Percentiles rank a stretch among this genome's conserved stretches.
Evolutionary conservation across 768 basidiomycete species (phyloP).

Genomic region (Cystofilobasidium macerans): DNA sequence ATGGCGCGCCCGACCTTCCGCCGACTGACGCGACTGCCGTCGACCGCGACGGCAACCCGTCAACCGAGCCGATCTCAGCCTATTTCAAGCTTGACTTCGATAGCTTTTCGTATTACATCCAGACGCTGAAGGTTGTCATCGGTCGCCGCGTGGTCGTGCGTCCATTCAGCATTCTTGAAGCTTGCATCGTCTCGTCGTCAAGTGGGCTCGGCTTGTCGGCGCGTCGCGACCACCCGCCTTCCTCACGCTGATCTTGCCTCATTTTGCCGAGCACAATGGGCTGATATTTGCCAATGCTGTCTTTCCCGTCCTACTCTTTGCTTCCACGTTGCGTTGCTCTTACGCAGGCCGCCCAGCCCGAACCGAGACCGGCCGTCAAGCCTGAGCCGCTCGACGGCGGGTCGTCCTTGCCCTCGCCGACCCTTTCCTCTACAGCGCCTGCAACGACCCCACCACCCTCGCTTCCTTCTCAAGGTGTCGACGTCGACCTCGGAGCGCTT

Average conservation of each 20-base stretch:
- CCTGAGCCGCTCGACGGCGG: background rate
- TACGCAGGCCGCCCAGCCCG: too few relatives aligned
- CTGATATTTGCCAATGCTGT: too few relatives aligned
- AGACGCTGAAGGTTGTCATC: slow-evolving; percentile 86
- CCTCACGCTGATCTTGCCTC: too few relatives aligned
- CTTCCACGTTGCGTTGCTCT: too few relatives aligned
- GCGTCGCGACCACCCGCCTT: too few relatives aligned
- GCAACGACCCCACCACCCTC: background rate
- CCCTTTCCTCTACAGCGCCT: background rate
- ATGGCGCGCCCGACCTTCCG: background rate
- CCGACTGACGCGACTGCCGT: background rate
- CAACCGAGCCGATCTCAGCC: slow-evolving; percentile 51
- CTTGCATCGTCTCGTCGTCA: too few relatives aligned
- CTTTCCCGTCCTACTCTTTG: too few relatives aligned
- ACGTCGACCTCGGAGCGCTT: slow-evolving; percentile 77
- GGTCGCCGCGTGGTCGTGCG: slow-evolving; percentile 47
- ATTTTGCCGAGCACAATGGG: too few relatives aligned
- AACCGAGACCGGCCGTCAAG: too few relatives aligned
- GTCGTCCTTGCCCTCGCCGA: background rate
- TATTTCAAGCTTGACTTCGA: slow-evolving; percentile 91
- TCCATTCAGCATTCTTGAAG: background rate
- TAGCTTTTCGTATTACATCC: slow-evolving; percentile 90
- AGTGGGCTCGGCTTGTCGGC: too few relatives aligned
- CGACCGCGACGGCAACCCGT: slow-evolving; percentile 5
- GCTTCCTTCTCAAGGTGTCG: slow-evolving; percentile 30